phyloP scores from a whole-genome alignment of 176 grass and related monocot genomes.

The Eremochloa ophiuroides region DNA sequence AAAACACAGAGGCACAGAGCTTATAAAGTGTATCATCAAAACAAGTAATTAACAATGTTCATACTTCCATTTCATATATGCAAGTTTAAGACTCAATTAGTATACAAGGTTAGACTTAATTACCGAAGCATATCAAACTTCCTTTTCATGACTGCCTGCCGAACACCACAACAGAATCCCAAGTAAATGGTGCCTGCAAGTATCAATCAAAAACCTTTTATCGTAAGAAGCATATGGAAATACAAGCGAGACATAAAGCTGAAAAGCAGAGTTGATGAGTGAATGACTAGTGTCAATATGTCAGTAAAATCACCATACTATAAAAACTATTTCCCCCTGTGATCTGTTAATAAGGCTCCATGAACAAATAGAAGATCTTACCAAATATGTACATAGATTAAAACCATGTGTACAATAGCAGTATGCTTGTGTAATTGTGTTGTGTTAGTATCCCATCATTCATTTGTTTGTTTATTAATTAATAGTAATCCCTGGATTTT shows the following conservation, averaged over 20 bases:
- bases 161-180: not conserved
- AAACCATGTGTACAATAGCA: not conserved
- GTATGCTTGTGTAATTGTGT: no score
- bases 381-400: not conserved
- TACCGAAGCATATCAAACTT: not conserved
- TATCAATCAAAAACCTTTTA: not conserved
- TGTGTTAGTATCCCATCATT: no score
- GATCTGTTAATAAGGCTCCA: not conserved
- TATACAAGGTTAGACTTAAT: not conserved
- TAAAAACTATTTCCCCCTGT: not conserved
- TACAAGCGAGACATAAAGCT: not conserved
- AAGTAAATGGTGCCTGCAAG: not conserved
- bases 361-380: slow-evolving; percentile 3
- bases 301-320: not conserved
- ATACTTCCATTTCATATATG: not conserved
- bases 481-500: no score
- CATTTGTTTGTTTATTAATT: no score
- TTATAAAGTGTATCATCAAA: not conserved
- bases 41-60: not conserved
- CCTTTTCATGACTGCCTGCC: not conserved
- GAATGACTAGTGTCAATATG: not conserved
- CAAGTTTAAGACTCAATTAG: not conserved
- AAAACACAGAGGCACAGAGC: not conserved
- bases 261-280: not conserved
- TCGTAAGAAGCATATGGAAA: not conserved